Evolutionary conservation across 2,329 filamentous ascomycete species (phyloP).

Genomic region (Fusarium musae): DNA sequence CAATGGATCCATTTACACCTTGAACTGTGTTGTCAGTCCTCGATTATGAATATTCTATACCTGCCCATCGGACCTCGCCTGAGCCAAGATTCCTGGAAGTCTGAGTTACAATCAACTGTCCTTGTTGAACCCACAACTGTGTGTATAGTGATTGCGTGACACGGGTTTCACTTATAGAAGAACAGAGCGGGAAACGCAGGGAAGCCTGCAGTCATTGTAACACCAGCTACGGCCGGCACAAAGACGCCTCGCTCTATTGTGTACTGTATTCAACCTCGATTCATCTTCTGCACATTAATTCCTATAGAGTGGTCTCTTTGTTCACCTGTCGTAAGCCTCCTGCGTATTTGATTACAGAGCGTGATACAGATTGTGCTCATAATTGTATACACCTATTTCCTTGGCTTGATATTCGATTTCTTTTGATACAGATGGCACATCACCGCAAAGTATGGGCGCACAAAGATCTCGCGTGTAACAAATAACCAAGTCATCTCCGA

Average conservation of each 20-base stretch:
- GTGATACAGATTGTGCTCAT: conserved; percentile 17
- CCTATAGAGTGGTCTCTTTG: background rate
- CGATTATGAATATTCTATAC: background rate
- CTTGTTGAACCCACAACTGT: background rate
- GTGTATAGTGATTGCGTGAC: conserved; percentile 16
- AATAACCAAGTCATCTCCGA: background rate
- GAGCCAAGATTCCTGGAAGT: background rate
- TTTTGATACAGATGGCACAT: background rate
- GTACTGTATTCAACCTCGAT: background rate
- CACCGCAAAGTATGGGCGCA: background rate
- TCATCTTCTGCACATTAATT: background rate
- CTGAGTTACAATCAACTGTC: background rate
- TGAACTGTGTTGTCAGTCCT: background rate
- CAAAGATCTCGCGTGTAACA: background rate
- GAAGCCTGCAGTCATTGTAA: conserved; percentile 13
- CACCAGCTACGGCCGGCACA: background rate
- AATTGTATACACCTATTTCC: background rate
- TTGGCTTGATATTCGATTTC: background rate
- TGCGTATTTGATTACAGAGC: background rate
- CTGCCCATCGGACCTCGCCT: background rate
- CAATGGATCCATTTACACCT: background rate
- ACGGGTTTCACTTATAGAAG: conserved; percentile 17
- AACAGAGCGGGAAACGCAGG: background rate
- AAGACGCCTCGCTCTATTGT: background rate
- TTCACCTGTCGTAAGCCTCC: background rate